These are phyloP conservation scores for Bothriochloa decipiens DNA, from an alignment of 176 grass and related monocot species.

Conservation along the genomic window DNA sequence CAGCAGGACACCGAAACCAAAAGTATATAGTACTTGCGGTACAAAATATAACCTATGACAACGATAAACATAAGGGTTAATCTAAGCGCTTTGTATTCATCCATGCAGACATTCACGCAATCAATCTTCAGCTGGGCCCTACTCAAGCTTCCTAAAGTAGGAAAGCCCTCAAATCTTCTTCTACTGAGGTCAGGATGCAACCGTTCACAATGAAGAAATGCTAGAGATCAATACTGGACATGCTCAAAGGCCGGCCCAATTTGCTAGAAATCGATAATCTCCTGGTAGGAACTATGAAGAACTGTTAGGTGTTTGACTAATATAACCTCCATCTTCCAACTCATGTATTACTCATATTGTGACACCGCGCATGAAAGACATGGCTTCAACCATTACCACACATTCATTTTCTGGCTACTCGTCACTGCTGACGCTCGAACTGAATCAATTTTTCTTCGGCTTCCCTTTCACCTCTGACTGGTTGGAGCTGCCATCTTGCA, in stretches of 20 bases:
- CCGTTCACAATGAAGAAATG: not conserved
- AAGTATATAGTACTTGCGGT: not conserved
- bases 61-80: not conserved
- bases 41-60: not conserved
- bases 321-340: not conserved
- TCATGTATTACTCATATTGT: not conserved
- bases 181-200: too few species aligned
- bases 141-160: not conserved
- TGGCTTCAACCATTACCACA: conserved; percentile 22
- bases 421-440: conserved; percentile 46
- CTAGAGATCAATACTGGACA: too few species aligned
- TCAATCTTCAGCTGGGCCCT: not conserved
- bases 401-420: not conserved
- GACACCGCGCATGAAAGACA: conserved; percentile 1
- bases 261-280: not conserved
- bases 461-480: not conserved
- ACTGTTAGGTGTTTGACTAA: not conserved
- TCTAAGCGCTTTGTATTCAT: not conserved
- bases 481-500: not conserved
- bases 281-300: not conserved
- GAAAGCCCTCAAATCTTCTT: not conserved
- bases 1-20: not conserved
- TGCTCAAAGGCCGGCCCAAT: not conserved
- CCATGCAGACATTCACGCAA: too few species aligned
- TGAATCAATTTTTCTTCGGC: not conserved